phyloP scores from a whole-genome alignment of 805 yeast species.

The Metschnikowia gelsemii region DNA sequence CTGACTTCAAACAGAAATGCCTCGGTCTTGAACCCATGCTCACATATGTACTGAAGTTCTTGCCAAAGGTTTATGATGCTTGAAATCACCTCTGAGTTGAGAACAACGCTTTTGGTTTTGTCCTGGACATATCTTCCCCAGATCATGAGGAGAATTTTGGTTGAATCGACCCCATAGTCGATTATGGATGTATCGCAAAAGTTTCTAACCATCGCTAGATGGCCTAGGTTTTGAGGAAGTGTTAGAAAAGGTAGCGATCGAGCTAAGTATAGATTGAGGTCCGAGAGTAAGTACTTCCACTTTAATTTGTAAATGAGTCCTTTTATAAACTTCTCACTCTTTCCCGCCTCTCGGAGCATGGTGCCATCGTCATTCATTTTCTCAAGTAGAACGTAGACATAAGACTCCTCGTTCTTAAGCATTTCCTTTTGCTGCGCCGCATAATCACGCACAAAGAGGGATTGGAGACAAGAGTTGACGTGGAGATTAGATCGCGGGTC shows the following conservation, averaged over 20 bases:
- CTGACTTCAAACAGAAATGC: conserved; percentile 34
- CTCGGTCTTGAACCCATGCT: conserved; percentile 13
- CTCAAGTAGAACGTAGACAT: conserved; percentile 13
- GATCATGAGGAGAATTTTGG: conserved; percentile 21
- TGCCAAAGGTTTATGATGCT: conserved; percentile 19
- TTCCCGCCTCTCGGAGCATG: conserved; percentile 15
- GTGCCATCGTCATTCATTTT: conserved; percentile 14
- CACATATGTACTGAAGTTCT: conserved; percentile 15
- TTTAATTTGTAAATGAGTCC: conserved; percentile 23
- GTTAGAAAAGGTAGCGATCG: conserved; percentile 24
- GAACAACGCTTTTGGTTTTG: neutral
- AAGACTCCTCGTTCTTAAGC: conserved; percentile 15
- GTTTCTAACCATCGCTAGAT: conserved; percentile 5
- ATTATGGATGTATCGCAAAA: conserved; percentile 21
- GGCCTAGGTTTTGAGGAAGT: neutral
- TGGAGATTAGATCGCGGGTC: conserved; percentile 20
- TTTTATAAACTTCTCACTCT: conserved; percentile 18
- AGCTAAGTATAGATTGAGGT: conserved; percentile 24
- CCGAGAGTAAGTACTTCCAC: conserved; percentile 33
- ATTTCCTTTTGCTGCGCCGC: conserved; percentile 18
- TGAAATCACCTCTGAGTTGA: conserved; percentile 10
- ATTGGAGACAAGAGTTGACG: conserved; percentile 13
- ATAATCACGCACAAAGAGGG: conserved; percentile 20
- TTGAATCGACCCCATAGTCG: conserved; percentile 25
- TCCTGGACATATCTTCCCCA: conserved; percentile 26